phyloP scores from a whole-genome alignment of 192 early-diverging fungal genomes.

The Entomortierella beljakovae region DNA sequence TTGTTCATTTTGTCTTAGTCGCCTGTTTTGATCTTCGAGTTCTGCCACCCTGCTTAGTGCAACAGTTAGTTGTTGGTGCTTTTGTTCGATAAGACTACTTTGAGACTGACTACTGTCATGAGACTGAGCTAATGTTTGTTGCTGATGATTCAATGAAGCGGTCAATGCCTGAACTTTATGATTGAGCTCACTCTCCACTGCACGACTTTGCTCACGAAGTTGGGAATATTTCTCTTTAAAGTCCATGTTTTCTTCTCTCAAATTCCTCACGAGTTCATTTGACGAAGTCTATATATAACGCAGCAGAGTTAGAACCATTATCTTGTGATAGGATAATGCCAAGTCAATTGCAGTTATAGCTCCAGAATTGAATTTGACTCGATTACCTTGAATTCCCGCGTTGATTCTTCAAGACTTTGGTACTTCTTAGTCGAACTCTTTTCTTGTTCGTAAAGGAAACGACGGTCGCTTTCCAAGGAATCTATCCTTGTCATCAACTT shows the following conservation, averaged over 20 bases:
- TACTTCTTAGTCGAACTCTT: constrained; percentile 42
- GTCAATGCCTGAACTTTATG: constrained; percentile 28
- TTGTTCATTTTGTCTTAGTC: constrained; percentile 19
- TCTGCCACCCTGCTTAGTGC: constrained; percentile 22
- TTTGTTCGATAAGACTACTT: constrained; percentile 27
- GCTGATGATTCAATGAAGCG: constrained; percentile 31
- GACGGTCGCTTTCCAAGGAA: constrained; percentile 68
- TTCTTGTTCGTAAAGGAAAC: constrained; percentile 68
- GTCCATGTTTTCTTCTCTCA: constrained; percentile 38
- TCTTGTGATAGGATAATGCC: neutral
- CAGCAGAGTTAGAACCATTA: neutral
- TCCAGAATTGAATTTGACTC: neutral
- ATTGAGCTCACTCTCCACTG: constrained; percentile 27
- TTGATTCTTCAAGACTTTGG: constrained; percentile 27
- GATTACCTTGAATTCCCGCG: constrained; percentile 25
- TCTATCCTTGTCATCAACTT: constrained; percentile 61
- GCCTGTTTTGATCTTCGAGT: constrained; percentile 43
- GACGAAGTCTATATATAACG: constrained; percentile 11
- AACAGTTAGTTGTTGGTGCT: constrained; percentile 30
- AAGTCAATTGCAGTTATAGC: neutral
- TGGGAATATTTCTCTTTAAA: constrained; percentile 33
- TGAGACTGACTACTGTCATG: constrained; percentile 39
- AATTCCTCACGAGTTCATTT: constrained; percentile 27
- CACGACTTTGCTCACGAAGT: constrained; percentile 33
- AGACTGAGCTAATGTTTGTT: constrained; percentile 19